phyloP scores from a whole-genome alignment of 2,329 filamentous ascomycete species.

The Mollisiaceae sp. region DNA sequence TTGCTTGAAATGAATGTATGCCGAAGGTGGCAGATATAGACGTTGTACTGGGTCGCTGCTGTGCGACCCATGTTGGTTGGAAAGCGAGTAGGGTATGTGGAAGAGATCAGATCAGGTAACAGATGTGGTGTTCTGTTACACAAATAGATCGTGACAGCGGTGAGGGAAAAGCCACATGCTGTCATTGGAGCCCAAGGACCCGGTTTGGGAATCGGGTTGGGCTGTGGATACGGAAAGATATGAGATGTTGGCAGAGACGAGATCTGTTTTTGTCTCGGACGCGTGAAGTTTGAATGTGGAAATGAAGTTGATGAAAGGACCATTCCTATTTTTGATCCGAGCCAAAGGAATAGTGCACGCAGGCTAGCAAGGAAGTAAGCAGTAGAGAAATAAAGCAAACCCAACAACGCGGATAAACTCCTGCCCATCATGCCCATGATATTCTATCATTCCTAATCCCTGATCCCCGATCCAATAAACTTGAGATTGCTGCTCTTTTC shows the following conservation, averaged over 20 bases:
- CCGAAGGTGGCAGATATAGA: not conserved
- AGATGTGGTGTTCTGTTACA: not conserved
- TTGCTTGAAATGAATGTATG: not conserved
- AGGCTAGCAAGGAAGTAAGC: not conserved
- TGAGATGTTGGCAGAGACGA: not conserved
- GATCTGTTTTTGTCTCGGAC: not conserved
- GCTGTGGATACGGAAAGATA: not conserved
- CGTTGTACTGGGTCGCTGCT: not conserved
- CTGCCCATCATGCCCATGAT: not conserved
- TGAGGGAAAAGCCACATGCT: not conserved
- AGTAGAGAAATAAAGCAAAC: not conserved
- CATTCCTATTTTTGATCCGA: no score
- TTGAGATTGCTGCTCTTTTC: not conserved
- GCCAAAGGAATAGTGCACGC: not conserved
- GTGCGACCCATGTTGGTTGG: no score
- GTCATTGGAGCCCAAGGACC: not conserved
- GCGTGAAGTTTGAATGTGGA: no score
- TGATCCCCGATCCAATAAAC: not conserved
- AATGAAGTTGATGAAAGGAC: no score
- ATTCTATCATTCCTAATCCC: not conserved
- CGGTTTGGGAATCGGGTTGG: not conserved
- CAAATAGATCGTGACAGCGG: not conserved
- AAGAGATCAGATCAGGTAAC: not conserved
- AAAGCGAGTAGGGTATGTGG: not conserved
- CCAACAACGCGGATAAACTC: not conserved